A percentile compares a stretch with the other conserved stretches of the same genome.
These are phyloP conservation scores for Aspergillus sojae DNA, from an alignment of 2,329 filamentous ascomycete species.

Conservation along the genomic window DNA sequence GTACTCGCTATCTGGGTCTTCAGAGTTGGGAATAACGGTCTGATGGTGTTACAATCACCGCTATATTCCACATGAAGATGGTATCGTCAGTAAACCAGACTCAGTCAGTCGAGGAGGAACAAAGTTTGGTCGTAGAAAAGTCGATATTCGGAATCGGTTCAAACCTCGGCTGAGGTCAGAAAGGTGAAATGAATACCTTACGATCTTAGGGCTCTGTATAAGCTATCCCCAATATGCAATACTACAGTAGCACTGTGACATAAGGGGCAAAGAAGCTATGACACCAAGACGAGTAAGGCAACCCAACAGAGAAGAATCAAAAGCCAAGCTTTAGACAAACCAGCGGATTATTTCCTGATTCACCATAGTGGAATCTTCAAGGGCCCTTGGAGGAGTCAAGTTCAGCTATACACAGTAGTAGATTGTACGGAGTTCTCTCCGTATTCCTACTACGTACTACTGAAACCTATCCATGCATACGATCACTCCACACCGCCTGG, in stretches of 20 bases:
- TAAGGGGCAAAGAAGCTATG: not conserved
- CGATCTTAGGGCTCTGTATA: not conserved
- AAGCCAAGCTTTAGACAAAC: constrained; percentile 22
- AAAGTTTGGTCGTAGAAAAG: not conserved
- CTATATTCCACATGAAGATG: not conserved
- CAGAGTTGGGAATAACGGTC: not conserved
- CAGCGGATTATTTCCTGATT: constrained; percentile 7
- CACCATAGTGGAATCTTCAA: constrained; percentile 10
- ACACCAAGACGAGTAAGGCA: not conserved
- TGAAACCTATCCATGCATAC: not conserved
- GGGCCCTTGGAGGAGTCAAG: not conserved
- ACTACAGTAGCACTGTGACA: not conserved
- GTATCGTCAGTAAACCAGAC: not conserved
- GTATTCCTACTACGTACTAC: not conserved
- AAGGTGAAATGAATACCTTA: not conserved
- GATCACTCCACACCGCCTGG: constrained; percentile 19
- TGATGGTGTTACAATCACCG: not conserved
- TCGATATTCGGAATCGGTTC: not conserved
- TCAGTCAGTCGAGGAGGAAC: not conserved
- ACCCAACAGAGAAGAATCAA: constrained; percentile 5
- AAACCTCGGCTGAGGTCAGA: not conserved
- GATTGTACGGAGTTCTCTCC: not conserved
- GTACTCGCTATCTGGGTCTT: not conserved
- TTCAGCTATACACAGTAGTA: not conserved
- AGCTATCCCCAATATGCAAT: not conserved